Evolutionary conservation across 768 basidiomycete species (phyloP), one percentile per base, ranked within the genome.

Genomic region (Cyathus striatus): DNA sequence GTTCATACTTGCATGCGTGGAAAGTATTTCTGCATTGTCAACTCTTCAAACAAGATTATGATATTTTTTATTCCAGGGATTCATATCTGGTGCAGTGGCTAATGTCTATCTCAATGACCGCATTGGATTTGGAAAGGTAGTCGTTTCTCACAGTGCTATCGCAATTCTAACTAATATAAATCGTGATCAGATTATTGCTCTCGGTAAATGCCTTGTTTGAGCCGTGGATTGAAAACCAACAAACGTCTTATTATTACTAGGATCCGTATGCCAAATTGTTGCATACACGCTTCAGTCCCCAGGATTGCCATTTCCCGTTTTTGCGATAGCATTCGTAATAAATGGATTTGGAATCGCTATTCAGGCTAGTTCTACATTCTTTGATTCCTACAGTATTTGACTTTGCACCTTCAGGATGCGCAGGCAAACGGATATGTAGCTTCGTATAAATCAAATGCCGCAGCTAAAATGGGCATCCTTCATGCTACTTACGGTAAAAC

Each of bases 371-470:
- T 41, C 1, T 16, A 16, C 5, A 4, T 25, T 16, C 9, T 34
- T 20, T 30, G 17, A 18, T 40, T 18, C 38, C 21, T 9, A 37
- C 20, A 14, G 13, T 21, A 21, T 23, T 24, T 42, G 23, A 20
- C 12, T 18, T 4, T 41, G 12, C 16, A 17, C 20, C 14, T 18
- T 13, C 26, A 86, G 79, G 80, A 86, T 46, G 83, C 86, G 0
- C 84, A 85, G 61, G 74, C 83, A 1, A 84, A 84, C 52, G 82
- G 79, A 6, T 87, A 75, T 46, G 76, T 89, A 10, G 83, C 81
- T 3, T 70, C 65, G 34, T 60, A 86, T 5, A 71, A 71, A 47
- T 61, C 72, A n/a, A 72, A 79, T 35, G 57, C 78, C 0, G 72
- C 79, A 44, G 56, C 63, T 0, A 87, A 86, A 56, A 86, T 90